Base-by-base conservation (phyloP, 495 filamentous ascomycete genomes). In the Evernia prunastri region DNA sequence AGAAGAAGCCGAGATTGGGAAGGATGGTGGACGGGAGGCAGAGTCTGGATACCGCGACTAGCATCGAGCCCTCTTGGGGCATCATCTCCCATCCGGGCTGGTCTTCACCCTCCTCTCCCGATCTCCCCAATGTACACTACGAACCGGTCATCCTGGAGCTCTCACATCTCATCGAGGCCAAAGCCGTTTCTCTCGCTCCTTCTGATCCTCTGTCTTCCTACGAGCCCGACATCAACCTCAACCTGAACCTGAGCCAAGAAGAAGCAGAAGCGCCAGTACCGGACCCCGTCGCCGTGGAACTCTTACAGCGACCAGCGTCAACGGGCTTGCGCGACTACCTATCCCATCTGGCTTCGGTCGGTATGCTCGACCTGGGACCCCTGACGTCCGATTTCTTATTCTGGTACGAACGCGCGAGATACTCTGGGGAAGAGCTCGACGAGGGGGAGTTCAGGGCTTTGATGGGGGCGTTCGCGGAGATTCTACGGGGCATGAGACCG, bases 101-200 rank as follows among this genome's bases (percentile, higher is more conserved):
- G 94, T 88, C 87, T 7, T 87, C 91, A 4, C 92, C 94, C 10
- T 75, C 77, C 12, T 89, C 85, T 0, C 77, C 79, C 4, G 88
- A 95, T 68, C 74, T 95, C 3, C 86, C 91, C 8, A 85, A 92
- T 67, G 74, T 97, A 13, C 86, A 92, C 54, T 97, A 93, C 72
- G 79, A 79, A 45, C 84, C 82, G 0, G 90, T 98, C n/a, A 82
- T 98, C 17, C 77, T 80, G 25, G 95, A 97, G 76, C 79, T 98
- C 18, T 89, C 93, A 3, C 88, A 96, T 69, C 79, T 98, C 29
- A 91, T 98, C 63, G 94, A 98, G 74, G 92, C 91, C 0, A 92
- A 92, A 75, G 94, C 92, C 10, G 86, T 94, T 17, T 89, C 91
- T 1, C 80, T 94, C 45, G 90, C 90, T 3, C 89, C 89, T 1